phyloP scores from a whole-genome alignment of 306 rosid species.

The Hippophae tibetana region DNA sequence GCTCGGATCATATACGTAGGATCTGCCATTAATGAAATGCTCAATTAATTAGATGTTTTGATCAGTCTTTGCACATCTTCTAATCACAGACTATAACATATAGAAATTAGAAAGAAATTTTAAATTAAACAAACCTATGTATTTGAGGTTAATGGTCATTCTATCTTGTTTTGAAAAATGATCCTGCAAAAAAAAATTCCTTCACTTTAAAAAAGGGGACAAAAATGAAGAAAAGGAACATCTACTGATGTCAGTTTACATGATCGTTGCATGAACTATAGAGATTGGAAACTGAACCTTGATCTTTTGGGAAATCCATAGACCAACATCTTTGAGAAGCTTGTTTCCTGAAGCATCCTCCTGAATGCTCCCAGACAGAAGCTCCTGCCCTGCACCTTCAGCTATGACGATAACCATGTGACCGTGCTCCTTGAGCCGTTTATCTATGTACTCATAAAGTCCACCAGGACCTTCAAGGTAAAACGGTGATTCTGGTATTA shows the following conservation, averaged over 20 bases:
- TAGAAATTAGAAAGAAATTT: not conserved
- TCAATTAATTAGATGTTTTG: not conserved
- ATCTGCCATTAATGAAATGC: constrained; percentile 39
- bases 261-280: not conserved
- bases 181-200: constrained; percentile 45
- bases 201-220: not conserved
- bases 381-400: constrained; percentile 99
- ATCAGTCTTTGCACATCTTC: too few relatives aligned
- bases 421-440: constrained; percentile 65
- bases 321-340: constrained; percentile 85
- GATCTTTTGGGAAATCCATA: constrained; percentile 74
- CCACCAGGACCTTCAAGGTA: constrained; percentile 94
- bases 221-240: not conserved
- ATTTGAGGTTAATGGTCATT: constrained; percentile 64
- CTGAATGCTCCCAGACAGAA: constrained; percentile 47
- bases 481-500: constrained; percentile 92
- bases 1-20: constrained; percentile 97
- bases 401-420: constrained; percentile 97
- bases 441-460: constrained; percentile 63
- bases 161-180: constrained; percentile 46
- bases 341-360: constrained; percentile 93
- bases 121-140: constrained; percentile 31
- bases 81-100: not conserved
- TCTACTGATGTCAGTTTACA: not conserved
- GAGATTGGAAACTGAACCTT: constrained; percentile 35